phyloP scores from a whole-genome alignment of 2,329 filamentous ascomycete genomes.

The Tolypocladium cylindrosporum region DNA sequence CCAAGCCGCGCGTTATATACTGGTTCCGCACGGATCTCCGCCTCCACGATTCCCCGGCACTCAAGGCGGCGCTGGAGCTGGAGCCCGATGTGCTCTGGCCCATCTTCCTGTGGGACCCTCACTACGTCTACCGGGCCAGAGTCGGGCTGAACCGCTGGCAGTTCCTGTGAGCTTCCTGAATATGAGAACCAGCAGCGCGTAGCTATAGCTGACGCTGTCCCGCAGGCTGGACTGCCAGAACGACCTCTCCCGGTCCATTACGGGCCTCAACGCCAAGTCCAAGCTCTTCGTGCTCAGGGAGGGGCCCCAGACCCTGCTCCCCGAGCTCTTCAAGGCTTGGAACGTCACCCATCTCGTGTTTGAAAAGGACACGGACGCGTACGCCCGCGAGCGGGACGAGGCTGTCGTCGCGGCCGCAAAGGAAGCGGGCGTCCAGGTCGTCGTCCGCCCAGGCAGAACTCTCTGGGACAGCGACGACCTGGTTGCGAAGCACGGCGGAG shows the following conservation, averaged over 20 bases:
- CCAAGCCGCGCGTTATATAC: slow-evolving; percentile 47
- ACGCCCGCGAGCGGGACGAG: slow-evolving; percentile 55
- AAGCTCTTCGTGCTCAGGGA: slow-evolving; percentile 65
- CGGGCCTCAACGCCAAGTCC: slow-evolving; percentile 58
- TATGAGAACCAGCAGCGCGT: neutral
- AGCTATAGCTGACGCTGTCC: neutral
- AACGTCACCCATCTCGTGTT: slow-evolving; percentile 67
- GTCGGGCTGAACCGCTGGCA: slow-evolving; percentile 67
- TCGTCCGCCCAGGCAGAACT: slow-evolving; percentile 55
- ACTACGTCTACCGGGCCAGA: slow-evolving; percentile 65
- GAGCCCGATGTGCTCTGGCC: slow-evolving; percentile 61
- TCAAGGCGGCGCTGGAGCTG: slow-evolving; percentile 61
- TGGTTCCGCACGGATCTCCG: slow-evolving; percentile 74
- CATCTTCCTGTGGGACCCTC: slow-evolving; percentile 72
- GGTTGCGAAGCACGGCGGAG: slow-evolving; percentile 53
- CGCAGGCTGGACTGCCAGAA: slow-evolving; percentile 60
- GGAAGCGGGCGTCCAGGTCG: slow-evolving; percentile 56
- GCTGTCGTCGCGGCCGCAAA: slow-evolving; percentile 48
- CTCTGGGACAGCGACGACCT: slow-evolving; percentile 65
- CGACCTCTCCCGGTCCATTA: slow-evolving; percentile 58
- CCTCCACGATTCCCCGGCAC: slow-evolving; percentile 65
- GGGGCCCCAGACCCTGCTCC: slow-evolving; percentile 59
- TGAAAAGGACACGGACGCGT: slow-evolving; percentile 69
- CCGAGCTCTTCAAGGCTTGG: slow-evolving; percentile 66
- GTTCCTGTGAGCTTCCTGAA: slow-evolving; percentile 40